These are phyloP conservation scores for Scheffersomyces stipitis DNA, from an alignment of 805 yeast genomes.

Conservation along the genomic window DNA sequence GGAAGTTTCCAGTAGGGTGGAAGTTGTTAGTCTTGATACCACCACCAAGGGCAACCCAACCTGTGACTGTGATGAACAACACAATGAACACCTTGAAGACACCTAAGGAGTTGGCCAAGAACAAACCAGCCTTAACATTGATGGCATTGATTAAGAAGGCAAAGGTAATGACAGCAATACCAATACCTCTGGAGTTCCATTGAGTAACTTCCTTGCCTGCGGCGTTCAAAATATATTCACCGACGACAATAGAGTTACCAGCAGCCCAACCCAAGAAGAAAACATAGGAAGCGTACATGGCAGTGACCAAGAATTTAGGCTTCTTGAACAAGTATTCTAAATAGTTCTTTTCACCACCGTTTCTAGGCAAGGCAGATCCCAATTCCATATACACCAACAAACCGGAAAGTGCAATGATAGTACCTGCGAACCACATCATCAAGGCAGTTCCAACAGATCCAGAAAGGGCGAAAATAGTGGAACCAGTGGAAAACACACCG, in stretches of 20 bases:
- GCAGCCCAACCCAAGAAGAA: constrained; percentile 85
- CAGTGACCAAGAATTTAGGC: constrained; percentile 68
- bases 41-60: constrained; percentile 83
- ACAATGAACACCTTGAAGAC: constrained; percentile 72
- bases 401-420: constrained; percentile 57
- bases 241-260: constrained; percentile 78
- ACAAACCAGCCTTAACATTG: constrained; percentile 64
- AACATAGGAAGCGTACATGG: constrained; percentile 63
- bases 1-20: constrained; percentile 57
- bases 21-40: constrained; percentile 51
- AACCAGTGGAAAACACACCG: constrained; percentile 69
- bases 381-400: constrained; percentile 75
- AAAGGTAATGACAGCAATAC: constrained; percentile 70
- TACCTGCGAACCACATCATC: constrained; percentile 74
- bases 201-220: constrained; percentile 65
- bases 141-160: constrained; percentile 63
- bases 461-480: constrained; percentile 54
- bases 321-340: constrained; percentile 67
- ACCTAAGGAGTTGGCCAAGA: constrained; percentile 64
- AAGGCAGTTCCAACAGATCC: constrained; percentile 75
- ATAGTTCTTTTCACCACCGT: constrained; percentile 86
- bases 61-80: constrained; percentile 67
- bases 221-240: constrained; percentile 73
- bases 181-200: constrained; percentile 79
- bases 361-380: constrained; percentile 73